Conservation (phyloP, 1,284 basidiomycete species). For the Cerrena zonata region DNA sequence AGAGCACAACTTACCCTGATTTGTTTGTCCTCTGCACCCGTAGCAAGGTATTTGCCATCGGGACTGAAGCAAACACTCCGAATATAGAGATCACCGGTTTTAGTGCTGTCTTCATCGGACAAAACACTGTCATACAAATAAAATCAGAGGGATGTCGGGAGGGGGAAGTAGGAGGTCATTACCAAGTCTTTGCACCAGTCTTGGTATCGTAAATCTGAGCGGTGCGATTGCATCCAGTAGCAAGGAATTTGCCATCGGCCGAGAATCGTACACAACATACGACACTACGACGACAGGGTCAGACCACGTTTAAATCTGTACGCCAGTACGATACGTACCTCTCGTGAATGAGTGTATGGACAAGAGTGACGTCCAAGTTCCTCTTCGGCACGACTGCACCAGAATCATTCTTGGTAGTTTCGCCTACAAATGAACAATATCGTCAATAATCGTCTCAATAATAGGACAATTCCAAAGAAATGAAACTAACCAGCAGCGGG, state of each 20-base stretch:
- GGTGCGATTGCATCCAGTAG: conserved; percentile 86
- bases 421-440: neutral
- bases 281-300: conserved; percentile 48
- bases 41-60: conserved; percentile 62
- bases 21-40: conserved; percentile 65
- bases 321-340: conserved; percentile 47
- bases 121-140: conserved; percentile 31
- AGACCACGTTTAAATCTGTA: conserved; percentile 3
- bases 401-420: neutral
- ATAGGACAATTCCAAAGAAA: neutral
- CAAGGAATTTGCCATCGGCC: conserved; percentile 80
- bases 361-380: conserved; percentile 84
- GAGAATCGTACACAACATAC: conserved; percentile 92
- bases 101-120: conserved; percentile 50
- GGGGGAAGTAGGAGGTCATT: conserved; percentile 25
- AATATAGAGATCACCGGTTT: conserved; percentile 60
- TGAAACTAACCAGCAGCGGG: conserved; percentile 47
- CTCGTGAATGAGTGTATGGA: conserved; percentile 90
- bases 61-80: conserved; percentile 66
- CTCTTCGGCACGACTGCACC: conserved; percentile 24
- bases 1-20: conserved; percentile 47
- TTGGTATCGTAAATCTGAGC: conserved; percentile 89
- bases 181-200: conserved; percentile 79
- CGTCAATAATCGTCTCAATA: neutral
- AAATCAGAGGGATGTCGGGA: neutral